Percentiles rank a stretch among this genome's conserved stretches.
phyloP scores from a whole-genome alignment of 805 yeast genomes.

The Saturnispora kantuleensis region DNA sequence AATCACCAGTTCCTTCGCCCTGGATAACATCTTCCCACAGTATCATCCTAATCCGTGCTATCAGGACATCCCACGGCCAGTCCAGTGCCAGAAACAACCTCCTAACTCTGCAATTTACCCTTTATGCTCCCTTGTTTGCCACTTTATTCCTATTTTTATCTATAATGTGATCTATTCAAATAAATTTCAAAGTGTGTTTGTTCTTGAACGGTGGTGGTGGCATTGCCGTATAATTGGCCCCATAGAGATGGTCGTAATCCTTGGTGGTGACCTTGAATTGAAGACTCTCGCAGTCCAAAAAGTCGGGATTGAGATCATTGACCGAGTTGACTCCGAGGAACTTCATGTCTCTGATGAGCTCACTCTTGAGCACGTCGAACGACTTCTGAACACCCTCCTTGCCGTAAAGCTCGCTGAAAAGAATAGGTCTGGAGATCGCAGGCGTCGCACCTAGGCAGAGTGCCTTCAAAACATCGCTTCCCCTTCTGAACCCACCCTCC shows the following conservation, averaged over 20 bases:
- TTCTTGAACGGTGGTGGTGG: conserved; percentile 20
- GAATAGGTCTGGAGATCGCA: conserved; percentile 68
- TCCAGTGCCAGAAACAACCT: no score
- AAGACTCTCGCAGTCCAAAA: conserved; percentile 39
- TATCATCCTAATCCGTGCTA: no score
- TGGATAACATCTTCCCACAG: no score
- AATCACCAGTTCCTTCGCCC: no score
- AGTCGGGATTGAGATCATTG: conserved; percentile 32
- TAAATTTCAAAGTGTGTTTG: conserved; percentile 2
- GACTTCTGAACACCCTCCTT: conserved; percentile 49
- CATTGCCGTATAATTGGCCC: conserved; percentile 29
- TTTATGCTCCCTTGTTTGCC: not conserved
- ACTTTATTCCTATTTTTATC: not conserved
- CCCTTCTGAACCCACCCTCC: conserved; percentile 38
- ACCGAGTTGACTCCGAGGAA: conserved; percentile 47
- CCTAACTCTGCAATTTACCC: no score
- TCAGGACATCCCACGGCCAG: no score
- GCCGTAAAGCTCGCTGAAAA: conserved; percentile 73
- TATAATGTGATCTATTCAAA: not conserved
- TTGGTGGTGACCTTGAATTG: conserved; percentile 41
- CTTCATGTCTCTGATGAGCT: conserved; percentile 51
- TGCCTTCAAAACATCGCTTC: conserved; percentile 34
- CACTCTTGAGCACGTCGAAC: conserved; percentile 41
- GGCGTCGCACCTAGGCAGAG: conserved; percentile 38
- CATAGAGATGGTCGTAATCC: conserved; percentile 54